Base-by-base conservation (phyloP, 305 asterid species). In the Fraxinus floribunda region DNA sequence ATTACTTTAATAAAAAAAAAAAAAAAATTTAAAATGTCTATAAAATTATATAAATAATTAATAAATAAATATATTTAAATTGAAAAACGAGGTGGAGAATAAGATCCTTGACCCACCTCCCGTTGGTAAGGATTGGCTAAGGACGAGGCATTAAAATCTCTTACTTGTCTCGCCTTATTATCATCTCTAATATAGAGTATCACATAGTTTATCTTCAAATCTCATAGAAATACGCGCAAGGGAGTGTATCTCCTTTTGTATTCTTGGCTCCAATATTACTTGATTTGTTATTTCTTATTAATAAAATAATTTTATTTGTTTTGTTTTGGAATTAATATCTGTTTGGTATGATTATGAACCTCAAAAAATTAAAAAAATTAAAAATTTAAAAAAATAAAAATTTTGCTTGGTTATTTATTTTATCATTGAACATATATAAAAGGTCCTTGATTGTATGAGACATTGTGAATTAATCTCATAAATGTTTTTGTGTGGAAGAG, bases 81-180 rank as follows among this genome's bases (percentile, higher is more conserved):
- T 5, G 62, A 1, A 49, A 52, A 52, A 52, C 1, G 97, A 91
- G 77, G 93, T 91, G 90, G 92, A 94, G 55, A 13, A 46, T 46
- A 46, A 46, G 5, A 13, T 46, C 57, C 18, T 44, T 39, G 52
- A 39, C 49, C 15, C 15, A 0, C 49, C 49, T 39, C 49, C 13
- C 3, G 15, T 39, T 44, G 2, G 52, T 11, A 44, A 0, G 52
- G 52, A 44, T 44, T 44, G 16, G 16, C 4, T 2, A 3, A 3
- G 8, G 52, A 44, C 4, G 52, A 44, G 57, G 57, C 18, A 46
- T 46, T 46, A 46, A 13, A 46, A 46, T 46, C 57, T 13, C 57
- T 1, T 1, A 13, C 18, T 46, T 18, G n/a, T 46, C 57, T 13
- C 5, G 6, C 6, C 5, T 46, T 46, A 46, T 46, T 46, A 13